Base-by-base conservation (phyloP, 345 rosid genomes). In the Salix purpurea region DNA sequence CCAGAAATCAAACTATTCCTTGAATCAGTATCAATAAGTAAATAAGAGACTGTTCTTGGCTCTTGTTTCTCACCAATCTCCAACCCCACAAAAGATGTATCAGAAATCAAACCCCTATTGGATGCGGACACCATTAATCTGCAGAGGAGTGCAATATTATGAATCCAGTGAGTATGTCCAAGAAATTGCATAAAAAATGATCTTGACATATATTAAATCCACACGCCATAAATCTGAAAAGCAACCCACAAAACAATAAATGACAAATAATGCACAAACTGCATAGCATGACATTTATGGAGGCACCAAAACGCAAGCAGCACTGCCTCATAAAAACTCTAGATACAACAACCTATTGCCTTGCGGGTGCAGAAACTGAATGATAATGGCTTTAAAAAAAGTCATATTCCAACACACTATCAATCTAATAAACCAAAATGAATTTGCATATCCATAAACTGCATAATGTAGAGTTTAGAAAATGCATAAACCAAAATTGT, bases 51-150 rank as follows among this genome's bases (percentile, higher is more conserved):
- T 73, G 40, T 62, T 79, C 71, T 82, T 70, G 69, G 65, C 76
- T 89, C 84, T 62, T 52, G 72, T 83, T 82, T 87, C 83, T 84
- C 67, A 58, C 77, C 85, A 74, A 86, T 80, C 85, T 81, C 87
- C 81, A 85, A 86, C 56, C 77, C 83, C 78, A 16, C 84, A 62
- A 84, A 72, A 80, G 82, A 88, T 79, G 86, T 85, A 85, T 80
- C 89, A 73, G 84, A 80, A 85, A 80, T 90, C 90, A 90, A 83
- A 86, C 85, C 82, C 82, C 34, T 87, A 78, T 87, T 77, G 73
- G 80, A 83, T 80, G 82, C 88, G 74, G 87, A 85, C 91, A 91
- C 86, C 94, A 88, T 89, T 76, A 90, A 90, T 89, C 97, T 91
- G 91, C 87, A 88, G n/a, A 65, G 37, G 37, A 42, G 28, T 4